Conservation (phyloP, 2,329 filamentous ascomycete genomes). For the Cladosporium sp. region DNA sequence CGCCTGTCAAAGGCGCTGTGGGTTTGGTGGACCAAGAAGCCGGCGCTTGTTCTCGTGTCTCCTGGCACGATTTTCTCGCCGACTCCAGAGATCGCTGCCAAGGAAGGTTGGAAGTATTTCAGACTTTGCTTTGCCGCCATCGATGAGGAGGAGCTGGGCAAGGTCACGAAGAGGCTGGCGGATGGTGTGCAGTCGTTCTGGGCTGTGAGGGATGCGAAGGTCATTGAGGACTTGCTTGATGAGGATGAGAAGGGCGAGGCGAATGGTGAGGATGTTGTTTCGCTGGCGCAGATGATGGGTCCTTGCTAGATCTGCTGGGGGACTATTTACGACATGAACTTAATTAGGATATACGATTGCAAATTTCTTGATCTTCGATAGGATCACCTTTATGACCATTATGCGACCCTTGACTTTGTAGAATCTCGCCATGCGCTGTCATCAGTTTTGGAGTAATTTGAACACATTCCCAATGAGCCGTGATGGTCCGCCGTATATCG, state of each 20-base stretch:
- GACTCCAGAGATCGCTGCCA: conserved; percentile 53
- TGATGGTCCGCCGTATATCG: no score
- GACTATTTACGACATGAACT: background rate
- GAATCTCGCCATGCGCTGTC: no score
- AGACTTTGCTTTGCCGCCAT: conserved; percentile 83
- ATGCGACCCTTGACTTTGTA: no score
- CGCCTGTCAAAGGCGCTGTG: conserved; percentile 64
- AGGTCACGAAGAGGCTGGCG: conserved; percentile 60
- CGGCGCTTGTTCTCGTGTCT: conserved; percentile 64
- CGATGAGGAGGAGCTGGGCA: conserved; percentile 63
- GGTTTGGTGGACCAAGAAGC: conserved; percentile 65
- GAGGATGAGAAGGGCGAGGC: conserved; percentile 29
- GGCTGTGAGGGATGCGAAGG: conserved; percentile 62
- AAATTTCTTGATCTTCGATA: no score
- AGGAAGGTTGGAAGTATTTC: conserved; percentile 66
- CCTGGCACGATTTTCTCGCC: conserved; percentile 73
- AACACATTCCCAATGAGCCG: no score
- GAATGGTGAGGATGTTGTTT: background rate
- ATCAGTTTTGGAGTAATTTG: no score
- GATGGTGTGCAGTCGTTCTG: conserved; percentile 72
- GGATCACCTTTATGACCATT: no score
- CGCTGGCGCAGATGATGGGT: conserved; percentile 6
- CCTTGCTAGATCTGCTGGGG: conserved; percentile 1
- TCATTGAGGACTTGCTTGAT: conserved; percentile 60
- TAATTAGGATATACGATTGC: no score